A percentile compares a stretch with the other conserved stretches of the same genome.
These are phyloP conservation scores for Suhomyces bribrorum DNA, from an alignment of 1,139 yeast genomes.

Conservation along the genomic window DNA sequence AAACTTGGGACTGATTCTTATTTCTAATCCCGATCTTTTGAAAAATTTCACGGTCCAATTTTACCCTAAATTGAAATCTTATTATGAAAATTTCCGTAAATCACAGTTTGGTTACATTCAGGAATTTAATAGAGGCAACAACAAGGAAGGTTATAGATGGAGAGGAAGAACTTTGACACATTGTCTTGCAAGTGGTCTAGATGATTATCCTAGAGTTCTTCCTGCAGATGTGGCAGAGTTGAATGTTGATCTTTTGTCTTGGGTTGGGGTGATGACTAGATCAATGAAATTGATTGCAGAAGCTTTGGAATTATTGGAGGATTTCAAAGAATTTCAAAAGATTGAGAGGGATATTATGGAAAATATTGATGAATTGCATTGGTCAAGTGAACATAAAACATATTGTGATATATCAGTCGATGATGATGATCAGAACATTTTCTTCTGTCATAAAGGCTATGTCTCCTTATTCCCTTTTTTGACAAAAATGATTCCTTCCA, in stretches of 20 bases:
- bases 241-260: conserved; percentile 83
- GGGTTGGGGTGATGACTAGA: conserved; percentile 93
- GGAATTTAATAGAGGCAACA: conserved; percentile 66
- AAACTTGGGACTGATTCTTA: conserved; percentile 51
- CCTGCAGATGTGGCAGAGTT: conserved; percentile 87
- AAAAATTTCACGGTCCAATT: conserved; percentile 61
- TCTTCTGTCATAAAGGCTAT: conserved; percentile 88
- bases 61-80: conserved; percentile 75
- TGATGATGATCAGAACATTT: conserved; percentile 62
- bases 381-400: conserved; percentile 67
- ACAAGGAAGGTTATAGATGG: conserved; percentile 84
- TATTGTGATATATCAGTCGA: conserved; percentile 86
- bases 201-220: conserved; percentile 88
- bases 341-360: conserved; percentile 58
- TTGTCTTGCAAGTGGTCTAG: conserved; percentile 90
- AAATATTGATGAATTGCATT: conserved; percentile 73
- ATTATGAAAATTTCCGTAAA: conserved; percentile 81
- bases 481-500: conserved; percentile 60
- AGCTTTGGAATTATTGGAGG: conserved; percentile 59
- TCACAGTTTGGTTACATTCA: conserved; percentile 77
- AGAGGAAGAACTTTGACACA: conserved; percentile 84
- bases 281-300: conserved; percentile 76
- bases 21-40: conserved; percentile 63
- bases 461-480: conserved; percentile 84
- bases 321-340: conserved; percentile 49